Percentiles rank a stretch among this genome's conserved stretches.
These are phyloP conservation scores for Exophiala sp. DNA, from an alignment of 2,329 filamentous ascomycete genomes.

Conservation along the genomic window DNA sequence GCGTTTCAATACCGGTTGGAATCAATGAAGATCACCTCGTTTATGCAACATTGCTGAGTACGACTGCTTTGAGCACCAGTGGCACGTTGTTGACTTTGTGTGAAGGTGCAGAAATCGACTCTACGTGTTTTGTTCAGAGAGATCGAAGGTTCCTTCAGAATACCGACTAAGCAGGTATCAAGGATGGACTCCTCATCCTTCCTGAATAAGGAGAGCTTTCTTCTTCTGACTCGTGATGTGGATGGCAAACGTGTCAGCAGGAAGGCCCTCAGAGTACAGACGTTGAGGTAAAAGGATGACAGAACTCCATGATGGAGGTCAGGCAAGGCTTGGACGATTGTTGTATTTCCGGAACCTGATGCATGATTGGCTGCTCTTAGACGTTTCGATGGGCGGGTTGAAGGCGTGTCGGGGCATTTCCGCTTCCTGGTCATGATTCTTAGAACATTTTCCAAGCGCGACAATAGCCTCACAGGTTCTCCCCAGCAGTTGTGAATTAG, in stretches of 20 bases:
- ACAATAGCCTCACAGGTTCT: neutral
- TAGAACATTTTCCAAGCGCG: neutral
- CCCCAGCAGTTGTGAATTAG: neutral
- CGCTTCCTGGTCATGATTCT: constrained; percentile 27
- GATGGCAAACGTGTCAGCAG: constrained; percentile 21
- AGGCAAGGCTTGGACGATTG: neutral
- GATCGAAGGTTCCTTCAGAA: constrained; percentile 36
- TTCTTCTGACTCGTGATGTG: constrained; percentile 47
- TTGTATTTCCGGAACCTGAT: neutral
- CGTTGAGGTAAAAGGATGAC: constrained; percentile 23
- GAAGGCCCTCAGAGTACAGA: constrained; percentile 25
- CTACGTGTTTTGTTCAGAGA: constrained; percentile 40
- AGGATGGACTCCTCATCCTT: constrained; percentile 55
- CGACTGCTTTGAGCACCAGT: constrained; percentile 35
- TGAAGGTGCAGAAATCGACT: constrained; percentile 59
- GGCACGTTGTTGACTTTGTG: constrained; percentile 54
- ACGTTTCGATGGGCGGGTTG: constrained; percentile 12
- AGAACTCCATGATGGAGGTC: constrained; percentile 20
- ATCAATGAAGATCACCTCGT: constrained; percentile 52
- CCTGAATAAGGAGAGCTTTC: constrained; percentile 52
- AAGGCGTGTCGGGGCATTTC: constrained; percentile 11
- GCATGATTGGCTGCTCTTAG: constrained; percentile 8
- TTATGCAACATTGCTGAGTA: constrained; percentile 53
- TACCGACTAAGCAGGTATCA: constrained; percentile 66
- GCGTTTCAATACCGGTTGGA: constrained; percentile 1